Percentiles rank a stretch among this genome's conserved stretches.
Conservation (phyloP, 129 eudicot genomes). For the Flaveria sonorensis region DNA sequence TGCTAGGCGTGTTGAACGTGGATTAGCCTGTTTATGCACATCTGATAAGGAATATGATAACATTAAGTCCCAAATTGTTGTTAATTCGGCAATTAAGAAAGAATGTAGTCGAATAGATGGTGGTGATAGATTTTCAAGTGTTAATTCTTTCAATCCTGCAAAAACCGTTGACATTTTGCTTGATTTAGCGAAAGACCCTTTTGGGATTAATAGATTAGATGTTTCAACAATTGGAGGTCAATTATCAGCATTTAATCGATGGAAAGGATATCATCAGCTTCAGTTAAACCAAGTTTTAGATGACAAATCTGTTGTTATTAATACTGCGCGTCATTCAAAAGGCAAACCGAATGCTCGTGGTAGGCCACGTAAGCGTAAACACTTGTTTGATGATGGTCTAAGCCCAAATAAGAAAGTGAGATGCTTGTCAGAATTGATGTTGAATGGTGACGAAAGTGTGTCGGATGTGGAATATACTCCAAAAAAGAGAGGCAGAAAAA, state of each 20-base stretch:
- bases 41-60: slow-evolving; percentile 29
- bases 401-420: slow-evolving; percentile 43
- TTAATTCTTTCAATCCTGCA: slow-evolving; percentile 48
- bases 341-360: slow-evolving; percentile 29
- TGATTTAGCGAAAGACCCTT: slow-evolving; percentile 53
- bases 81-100: slow-evolving; percentile 54
- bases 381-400: slow-evolving; percentile 25
- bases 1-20: slow-evolving; percentile 68
- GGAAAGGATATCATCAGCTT: slow-evolving; percentile 64
- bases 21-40: slow-evolving; percentile 62
- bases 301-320: slow-evolving; percentile 35
- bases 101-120: slow-evolving; percentile 48
- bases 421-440: slow-evolving; percentile 43
- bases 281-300: slow-evolving; percentile 35
- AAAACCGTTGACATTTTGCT: slow-evolving; percentile 41
- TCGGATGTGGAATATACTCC: slow-evolving; percentile 31
- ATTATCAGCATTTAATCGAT: slow-evolving; percentile 59
- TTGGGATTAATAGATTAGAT: slow-evolving; percentile 39
- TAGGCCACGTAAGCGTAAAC: slow-evolving; percentile 44
- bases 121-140: slow-evolving; percentile 53
- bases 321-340: background rate
- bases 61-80: slow-evolving; percentile 40
- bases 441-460: slow-evolving; percentile 23
- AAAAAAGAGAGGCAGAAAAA: slow-evolving; percentile 36
- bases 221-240: slow-evolving; percentile 49